Conservation (phyloP, 2,329 filamentous ascomycete genomes). For the Aspergillus amoenus region DNA sequence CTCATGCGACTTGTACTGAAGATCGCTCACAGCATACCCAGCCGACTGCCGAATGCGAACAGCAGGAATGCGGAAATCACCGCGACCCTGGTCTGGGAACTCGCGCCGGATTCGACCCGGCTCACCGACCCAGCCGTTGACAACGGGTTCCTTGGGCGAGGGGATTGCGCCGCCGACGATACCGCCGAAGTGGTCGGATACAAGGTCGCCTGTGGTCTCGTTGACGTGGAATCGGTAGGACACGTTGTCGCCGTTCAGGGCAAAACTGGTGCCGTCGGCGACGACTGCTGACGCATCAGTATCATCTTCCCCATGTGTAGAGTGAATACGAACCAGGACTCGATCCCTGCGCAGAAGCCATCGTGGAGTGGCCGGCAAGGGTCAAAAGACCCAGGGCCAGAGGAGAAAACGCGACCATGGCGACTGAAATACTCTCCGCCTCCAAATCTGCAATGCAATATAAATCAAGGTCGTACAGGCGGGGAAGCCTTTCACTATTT, state of each 20-base stretch:
- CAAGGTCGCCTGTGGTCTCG: slow-evolving; percentile 54
- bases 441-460: no score
- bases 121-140: slow-evolving; percentile 55
- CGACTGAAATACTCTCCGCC: no score
- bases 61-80: slow-evolving; percentile 64
- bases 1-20: slow-evolving; percentile 59
- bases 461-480: no score
- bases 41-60: slow-evolving; percentile 60
- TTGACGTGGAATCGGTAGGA: slow-evolving; percentile 67
- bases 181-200: slow-evolving; percentile 63
- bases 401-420: no score
- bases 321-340: no score
- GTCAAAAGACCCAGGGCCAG: no score
- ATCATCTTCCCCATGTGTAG: no score
- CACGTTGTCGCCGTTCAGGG: slow-evolving; percentile 55
- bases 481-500: no score
- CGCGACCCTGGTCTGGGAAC: slow-evolving; percentile 63
- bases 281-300: slow-evolving; percentile 41
- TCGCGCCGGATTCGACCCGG: slow-evolving; percentile 58
- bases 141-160: slow-evolving; percentile 33
- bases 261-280: slow-evolving; percentile 57
- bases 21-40: slow-evolving; percentile 59
- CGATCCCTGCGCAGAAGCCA: no score
- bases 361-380: no score
- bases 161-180: slow-evolving; percentile 54